These are phyloP conservation scores for Backusella australiensis DNA, from an alignment of 192 early-diverging fungal genomes.

Conservation along the genomic window DNA sequence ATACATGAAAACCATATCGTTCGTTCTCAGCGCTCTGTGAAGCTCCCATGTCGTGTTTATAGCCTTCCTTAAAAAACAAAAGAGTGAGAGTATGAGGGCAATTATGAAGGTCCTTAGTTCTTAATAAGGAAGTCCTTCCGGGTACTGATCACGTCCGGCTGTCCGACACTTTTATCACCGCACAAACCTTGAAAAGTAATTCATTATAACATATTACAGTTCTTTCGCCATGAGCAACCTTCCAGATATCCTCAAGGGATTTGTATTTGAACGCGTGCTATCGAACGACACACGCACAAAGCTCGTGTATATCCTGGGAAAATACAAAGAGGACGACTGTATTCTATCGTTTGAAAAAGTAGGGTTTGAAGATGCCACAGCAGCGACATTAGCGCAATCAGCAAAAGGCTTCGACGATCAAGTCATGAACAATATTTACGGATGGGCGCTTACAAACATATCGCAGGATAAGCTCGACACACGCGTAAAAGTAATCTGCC, in stretches of 20 bases:
- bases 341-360: constrained; percentile 53
- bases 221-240: background rate
- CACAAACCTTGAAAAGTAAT: background rate
- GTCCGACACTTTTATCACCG: background rate
- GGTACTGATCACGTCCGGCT: background rate
- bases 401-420: constrained; percentile 37
- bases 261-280: constrained; percentile 5
- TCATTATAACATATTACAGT: background rate
- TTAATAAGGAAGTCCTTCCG: too few species aligned
- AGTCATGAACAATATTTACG: constrained; percentile 68
- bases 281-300: constrained; percentile 30
- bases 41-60: constrained; percentile 41
- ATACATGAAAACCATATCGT: constrained; percentile 64
- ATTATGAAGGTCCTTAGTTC: too few species aligned
- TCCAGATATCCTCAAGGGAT: background rate
- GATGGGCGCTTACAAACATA: constrained; percentile 56
- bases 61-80: too few species aligned
- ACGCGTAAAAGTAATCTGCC: constrained; percentile 59
- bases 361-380: constrained; percentile 36
- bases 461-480: constrained; percentile 41
- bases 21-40: constrained; percentile 46
- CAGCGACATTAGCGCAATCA: constrained; percentile 28
- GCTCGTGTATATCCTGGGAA: constrained; percentile 19
- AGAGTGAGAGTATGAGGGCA: too few species aligned
- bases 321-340: constrained; percentile 18